A percentile compares a stretch with the other conserved stretches of the same genome.
Evolutionary conservation across 495 filamentous ascomycete genomes (phyloP).

Genomic region (Penicillium desertorum): DNA sequence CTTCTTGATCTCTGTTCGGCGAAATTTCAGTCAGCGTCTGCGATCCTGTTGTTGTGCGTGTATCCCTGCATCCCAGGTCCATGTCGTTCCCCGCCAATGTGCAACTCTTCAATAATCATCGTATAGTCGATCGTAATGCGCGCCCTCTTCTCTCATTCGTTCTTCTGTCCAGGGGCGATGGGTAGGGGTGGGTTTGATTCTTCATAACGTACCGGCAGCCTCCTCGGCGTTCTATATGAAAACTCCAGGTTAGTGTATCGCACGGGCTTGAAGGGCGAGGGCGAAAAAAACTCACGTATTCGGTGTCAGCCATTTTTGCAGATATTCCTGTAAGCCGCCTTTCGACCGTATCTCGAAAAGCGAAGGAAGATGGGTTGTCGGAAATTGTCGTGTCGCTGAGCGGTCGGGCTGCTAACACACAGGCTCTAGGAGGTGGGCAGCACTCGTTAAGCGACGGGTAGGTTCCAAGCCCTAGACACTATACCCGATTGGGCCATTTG

Average conservation of each 20-base stretch:
- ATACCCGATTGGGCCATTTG: conserved; percentile 27
- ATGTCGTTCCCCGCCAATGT: conserved; percentile 12
- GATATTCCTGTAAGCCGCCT: conserved; percentile 52
- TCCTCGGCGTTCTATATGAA: conserved; percentile 78
- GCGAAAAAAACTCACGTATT: conserved; percentile 70
- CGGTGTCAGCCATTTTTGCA: conserved; percentile 87
- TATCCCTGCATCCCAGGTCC: conserved; percentile 27
- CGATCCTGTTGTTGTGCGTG: conserved; percentile 23
- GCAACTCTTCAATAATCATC: conserved; percentile 1
- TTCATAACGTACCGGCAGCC: conserved; percentile 73
- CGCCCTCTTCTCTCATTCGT: neutral
- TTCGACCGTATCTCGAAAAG: conserved; percentile 53
- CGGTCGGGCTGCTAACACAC: conserved; percentile 35
- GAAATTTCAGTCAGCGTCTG: conserved; percentile 43
- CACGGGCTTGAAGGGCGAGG: conserved; percentile 11
- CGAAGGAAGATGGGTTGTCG: conserved; percentile 50
- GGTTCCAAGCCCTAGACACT: conserved; percentile 46
- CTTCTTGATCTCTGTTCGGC: conserved; percentile 85
- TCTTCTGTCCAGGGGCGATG: conserved; percentile 13
- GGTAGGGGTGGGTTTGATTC: conserved; percentile 19
- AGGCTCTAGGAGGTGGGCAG: conserved; percentile 42
- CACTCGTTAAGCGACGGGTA: conserved; percentile 49
- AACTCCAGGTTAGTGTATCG: conserved; percentile 38
- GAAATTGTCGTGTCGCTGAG: conserved; percentile 46
- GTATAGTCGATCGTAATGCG: conserved; percentile 1